phyloP scores from a whole-genome alignment of 306 rosid species.

The Castanea crenata region DNA sequence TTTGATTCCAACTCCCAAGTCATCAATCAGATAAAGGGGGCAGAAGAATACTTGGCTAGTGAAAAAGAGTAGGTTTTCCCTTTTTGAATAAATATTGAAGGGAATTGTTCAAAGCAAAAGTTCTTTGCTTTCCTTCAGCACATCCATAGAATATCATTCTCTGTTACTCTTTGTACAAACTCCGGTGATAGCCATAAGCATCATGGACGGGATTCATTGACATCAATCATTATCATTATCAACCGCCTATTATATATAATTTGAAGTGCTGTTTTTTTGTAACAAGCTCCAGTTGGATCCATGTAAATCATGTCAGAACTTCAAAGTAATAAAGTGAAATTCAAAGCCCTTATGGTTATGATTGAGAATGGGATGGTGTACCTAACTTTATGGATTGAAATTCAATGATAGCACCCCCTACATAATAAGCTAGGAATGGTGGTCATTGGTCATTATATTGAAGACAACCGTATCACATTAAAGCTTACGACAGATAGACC shows the following conservation, averaged over 20 bases:
- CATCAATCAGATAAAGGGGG: conserved; percentile 11
- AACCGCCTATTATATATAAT: not conserved
- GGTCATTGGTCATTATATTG: not conserved
- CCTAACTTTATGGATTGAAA: not conserved
- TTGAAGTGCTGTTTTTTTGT: not conserved
- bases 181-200: no score
- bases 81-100: conserved; percentile 12
- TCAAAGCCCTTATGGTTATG: not conserved
- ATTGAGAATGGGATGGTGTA: not conserved
- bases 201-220: not conserved
- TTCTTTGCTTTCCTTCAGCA: conserved; percentile 52
- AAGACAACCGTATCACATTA: not conserved
- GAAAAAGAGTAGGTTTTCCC: conserved; percentile 12
- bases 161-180: not conserved
- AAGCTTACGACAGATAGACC: not conserved
- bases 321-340: not conserved
- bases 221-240: no score
- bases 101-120: conserved; percentile 31
- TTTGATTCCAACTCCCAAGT: conserved; percentile 17
- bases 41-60: conserved; percentile 23
- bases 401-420: not conserved
- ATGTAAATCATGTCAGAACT: not conserved
- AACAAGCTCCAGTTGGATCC: not conserved
- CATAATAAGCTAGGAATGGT: not conserved
- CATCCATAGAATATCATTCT: conserved; percentile 17